Evolutionary conservation across 2,329 filamentous ascomycete species (phyloP), one percentile per base, ranked within the genome.

Genomic region (Diplodia sapinea): DNA sequence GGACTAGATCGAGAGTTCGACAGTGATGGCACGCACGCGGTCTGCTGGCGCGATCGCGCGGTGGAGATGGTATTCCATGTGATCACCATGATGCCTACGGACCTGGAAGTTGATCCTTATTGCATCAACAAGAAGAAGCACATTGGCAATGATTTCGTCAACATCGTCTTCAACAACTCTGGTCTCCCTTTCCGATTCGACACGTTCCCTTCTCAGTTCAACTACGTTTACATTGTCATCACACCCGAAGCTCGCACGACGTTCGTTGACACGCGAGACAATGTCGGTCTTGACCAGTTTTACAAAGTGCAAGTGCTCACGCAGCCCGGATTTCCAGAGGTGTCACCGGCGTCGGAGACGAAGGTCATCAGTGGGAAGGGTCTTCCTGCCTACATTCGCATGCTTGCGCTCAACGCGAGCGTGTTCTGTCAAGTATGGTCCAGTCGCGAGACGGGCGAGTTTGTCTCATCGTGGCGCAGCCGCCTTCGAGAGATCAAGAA

Each of bases 81-180:
- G 66, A 93, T 92, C 5, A 99, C 94, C 4, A 93, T 98, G 85
- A 99, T 99, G 95, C 95, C 95, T 1, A 97, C 93, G 11, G 87
- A 96, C 75, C 82, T 90, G 15, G 88, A 93, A 65, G 85, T 87
- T 36, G 93, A 97, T 73, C 87, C 90, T 11, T 93, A 90, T 29
- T 76, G 79, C 74, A 89, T 90, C 70, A 86, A 88, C 77, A 99
- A 99, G 82, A 99, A 99, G 80, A 86, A 89, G 2, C 96, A 98
- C 75, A 95, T 98, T 69, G 95, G 95, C 68, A 99, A 99, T 75
- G 95, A 98, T 78, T 96, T 92, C 77, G 95, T 99, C 76, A 98
- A 97, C 76, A 96, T 99, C 72, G 90, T 99, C 68, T 99, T 96
- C 85, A 99, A 99, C 77, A 93, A 96, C 74, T 97, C 94, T 2